A percentile compares a stretch with the other conserved stretches of the same genome.
Conservation (phyloP, 768 basidiomycete species). For the Boletus huronensis region DNA sequence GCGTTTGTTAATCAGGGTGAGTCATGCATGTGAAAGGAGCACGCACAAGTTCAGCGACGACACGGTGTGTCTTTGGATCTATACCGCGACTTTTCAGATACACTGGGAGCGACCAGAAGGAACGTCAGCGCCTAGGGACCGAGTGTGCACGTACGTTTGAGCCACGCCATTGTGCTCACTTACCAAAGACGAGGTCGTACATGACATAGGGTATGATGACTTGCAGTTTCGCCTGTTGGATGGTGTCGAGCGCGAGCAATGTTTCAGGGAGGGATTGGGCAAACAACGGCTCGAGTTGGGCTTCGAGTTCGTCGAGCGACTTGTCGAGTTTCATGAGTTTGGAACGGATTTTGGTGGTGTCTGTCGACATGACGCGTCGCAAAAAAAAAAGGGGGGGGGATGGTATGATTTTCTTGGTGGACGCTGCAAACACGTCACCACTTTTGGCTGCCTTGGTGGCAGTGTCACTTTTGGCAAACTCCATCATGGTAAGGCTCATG, state of each 20-base stretch:
- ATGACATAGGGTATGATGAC: constrained; percentile 76
- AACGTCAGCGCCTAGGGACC: not conserved
- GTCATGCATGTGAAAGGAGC: not conserved
- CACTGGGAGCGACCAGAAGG: constrained; percentile 40
- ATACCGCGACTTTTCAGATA: constrained; percentile 79
- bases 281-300: constrained; percentile 61
- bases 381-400: not conserved
- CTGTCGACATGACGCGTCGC: constrained; percentile 32
- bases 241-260: constrained; percentile 56
- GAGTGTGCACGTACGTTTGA: not conserved
- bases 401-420: not conserved
- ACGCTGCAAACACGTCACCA: not conserved
- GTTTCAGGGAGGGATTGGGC: constrained; percentile 66
- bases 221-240: constrained; percentile 82
- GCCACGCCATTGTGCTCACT: constrained; percentile 21
- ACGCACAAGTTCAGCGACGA: constrained; percentile 54
- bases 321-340: constrained; percentile 47
- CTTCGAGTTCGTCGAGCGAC: constrained; percentile 70
- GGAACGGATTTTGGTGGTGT: constrained; percentile 34
- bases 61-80: constrained; percentile 75
- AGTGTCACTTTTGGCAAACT: not conserved
- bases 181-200: constrained; percentile 85
- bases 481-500: constrained; percentile 20
- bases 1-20: not conserved
- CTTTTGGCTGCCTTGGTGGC: constrained; percentile 8